Evolutionary conservation across 1,284 basidiomycete species (phyloP).

Genomic region (Rhodofomes roseus): DNA sequence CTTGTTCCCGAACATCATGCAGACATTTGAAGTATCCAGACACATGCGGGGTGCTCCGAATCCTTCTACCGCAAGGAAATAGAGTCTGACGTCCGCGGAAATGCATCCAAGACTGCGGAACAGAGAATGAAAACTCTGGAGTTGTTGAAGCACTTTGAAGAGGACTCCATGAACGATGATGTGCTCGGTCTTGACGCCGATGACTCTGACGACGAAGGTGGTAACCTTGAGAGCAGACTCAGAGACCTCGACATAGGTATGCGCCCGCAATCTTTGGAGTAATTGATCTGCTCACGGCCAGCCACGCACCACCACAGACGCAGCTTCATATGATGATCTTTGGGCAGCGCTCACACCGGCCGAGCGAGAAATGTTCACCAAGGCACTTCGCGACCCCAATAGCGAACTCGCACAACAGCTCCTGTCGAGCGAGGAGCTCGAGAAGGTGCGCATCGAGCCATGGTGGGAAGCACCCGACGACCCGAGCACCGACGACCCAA

Average conservation of each 20-base stretch:
- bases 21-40: constrained; percentile 29
- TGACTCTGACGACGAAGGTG: constrained; percentile 38
- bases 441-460: constrained; percentile 22
- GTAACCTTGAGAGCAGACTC: constrained; percentile 47
- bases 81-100: constrained; percentile 52
- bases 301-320: constrained; percentile 33
- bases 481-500: neutral
- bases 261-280: neutral
- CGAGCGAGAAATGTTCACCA: constrained; percentile 58
- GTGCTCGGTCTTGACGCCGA: constrained; percentile 26
- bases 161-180: constrained; percentile 43
- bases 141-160: constrained; percentile 67
- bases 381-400: constrained; percentile 52
- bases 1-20: neutral
- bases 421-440: constrained; percentile 53
- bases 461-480: constrained; percentile 26
- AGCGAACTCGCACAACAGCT: constrained; percentile 55
- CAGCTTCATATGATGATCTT: constrained; percentile 53
- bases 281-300: neutral
- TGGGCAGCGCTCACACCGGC: constrained; percentile 57
- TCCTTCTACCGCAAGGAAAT: constrained; percentile 72
- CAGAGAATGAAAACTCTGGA: constrained; percentile 65
- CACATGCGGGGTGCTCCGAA: constrained; percentile 71
- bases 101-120: constrained; percentile 47
- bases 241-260: constrained; percentile 61